Percentiles rank a stretch among this genome's conserved stretches.
Evolutionary conservation across 2,329 filamentous ascomycete genomes (phyloP).

Genomic region (Mycosphaerella sp.): DNA sequence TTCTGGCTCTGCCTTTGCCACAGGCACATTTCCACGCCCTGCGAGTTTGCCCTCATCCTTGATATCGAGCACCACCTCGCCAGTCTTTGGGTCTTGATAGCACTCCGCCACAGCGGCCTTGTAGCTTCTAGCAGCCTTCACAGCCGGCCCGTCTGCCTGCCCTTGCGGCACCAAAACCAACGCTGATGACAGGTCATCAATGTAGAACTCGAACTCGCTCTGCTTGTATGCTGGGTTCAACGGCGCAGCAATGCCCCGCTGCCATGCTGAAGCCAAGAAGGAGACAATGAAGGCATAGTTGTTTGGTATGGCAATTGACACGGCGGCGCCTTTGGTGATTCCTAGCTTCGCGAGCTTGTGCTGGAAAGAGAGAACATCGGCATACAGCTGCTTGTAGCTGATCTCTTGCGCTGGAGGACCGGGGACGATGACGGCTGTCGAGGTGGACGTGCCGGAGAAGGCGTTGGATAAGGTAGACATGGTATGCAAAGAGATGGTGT

Average conservation of each 20-base stretch:
- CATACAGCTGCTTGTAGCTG: slow-evolving; percentile 61
- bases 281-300: slow-evolving; percentile 83
- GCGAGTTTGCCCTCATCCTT: slow-evolving; percentile 67
- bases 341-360: slow-evolving; percentile 69
- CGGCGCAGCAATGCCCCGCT: slow-evolving; percentile 77
- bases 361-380: slow-evolving; percentile 66
- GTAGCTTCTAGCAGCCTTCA: slow-evolving; percentile 71
- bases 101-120: slow-evolving; percentile 80
- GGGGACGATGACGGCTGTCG: slow-evolving; percentile 67
- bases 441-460: slow-evolving; percentile 47
- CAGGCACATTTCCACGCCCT: slow-evolving; percentile 42
- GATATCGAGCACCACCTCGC: slow-evolving; percentile 67
- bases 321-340: slow-evolving; percentile 61
- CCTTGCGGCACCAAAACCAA: slow-evolving; percentile 70
- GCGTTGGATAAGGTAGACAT: slow-evolving; percentile 55
- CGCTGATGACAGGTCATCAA: slow-evolving; percentile 76
- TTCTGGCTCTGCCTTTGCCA: slow-evolving; percentile 58
- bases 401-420: slow-evolving; percentile 59
- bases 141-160: slow-evolving; percentile 60
- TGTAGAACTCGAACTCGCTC: slow-evolving; percentile 86
- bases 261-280: slow-evolving; percentile 80
- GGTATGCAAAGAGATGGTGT: slow-evolving; percentile 14
- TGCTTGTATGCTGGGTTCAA: slow-evolving; percentile 85
- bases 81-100: slow-evolving; percentile 60
- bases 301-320: slow-evolving; percentile 78